Evolutionary conservation across 352 stramenopile species (phyloP), one percentile per base, ranked within the genome.

Genomic region (Pilasporangium apinafurcum): DNA sequence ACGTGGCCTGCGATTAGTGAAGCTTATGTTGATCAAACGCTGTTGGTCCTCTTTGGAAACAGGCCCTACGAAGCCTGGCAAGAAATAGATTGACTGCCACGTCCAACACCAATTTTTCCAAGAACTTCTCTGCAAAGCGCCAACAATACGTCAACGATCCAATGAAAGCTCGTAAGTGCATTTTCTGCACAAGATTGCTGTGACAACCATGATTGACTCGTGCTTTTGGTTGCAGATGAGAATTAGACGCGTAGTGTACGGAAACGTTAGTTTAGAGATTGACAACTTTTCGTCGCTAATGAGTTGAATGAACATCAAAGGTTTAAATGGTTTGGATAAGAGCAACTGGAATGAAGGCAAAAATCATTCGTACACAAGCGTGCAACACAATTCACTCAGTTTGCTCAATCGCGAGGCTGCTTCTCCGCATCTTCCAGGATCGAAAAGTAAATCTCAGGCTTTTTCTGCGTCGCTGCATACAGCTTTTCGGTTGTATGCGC

Each of bases 81-180:
- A 79, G 68, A 79, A 85, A 74, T 79, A 85, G 64, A 62, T 68
- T 82, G 39, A 85, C 72, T 25, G 58, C 71, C 40, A 53, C 55
- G 9, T 59, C 65, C n/a, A 60, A 60, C 44, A 70, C 63, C 38
- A 60, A 65, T 21, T 80, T 68, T 53, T 62, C 47, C 37, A 48
- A 65, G 49, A 56, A 54, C 18, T 79, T 85, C 44, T 57, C 47
- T 18, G 62, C 62, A 44, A 74, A 46, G 37, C 64, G 68, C 34
- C 68, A 62, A 16, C 50, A 80, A 47, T 85, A 85, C 57, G 32
- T 81, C 18, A 49, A 68, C 27, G 56, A 85, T 44, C 68, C 67
- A 17, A 50, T 48, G 3, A 49, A 53, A 28, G 56, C 44, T n/a
- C 49, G 55, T 72, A 21, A 43, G 36, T 51, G n/a, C n/a, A n/a